phyloP scores from a whole-genome alignment of 2,329 filamentous ascomycete genomes.

The Claviceps sp. region DNA sequence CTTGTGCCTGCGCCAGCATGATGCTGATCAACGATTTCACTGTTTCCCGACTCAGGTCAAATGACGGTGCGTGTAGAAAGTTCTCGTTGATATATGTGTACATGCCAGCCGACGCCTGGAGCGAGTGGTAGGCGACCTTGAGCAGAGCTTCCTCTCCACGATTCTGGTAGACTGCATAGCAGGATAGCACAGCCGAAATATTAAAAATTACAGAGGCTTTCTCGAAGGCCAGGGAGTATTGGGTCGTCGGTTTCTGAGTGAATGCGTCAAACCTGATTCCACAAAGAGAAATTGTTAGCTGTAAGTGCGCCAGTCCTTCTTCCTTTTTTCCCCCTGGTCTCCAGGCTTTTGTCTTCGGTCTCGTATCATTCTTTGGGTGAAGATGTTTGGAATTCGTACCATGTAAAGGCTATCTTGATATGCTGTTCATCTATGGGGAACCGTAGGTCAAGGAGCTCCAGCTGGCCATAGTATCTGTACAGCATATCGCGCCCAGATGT shows the following conservation, averaged over 20 bases:
- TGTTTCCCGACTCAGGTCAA: constrained; percentile 89
- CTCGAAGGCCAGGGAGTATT: constrained; percentile 93
- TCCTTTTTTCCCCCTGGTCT: background rate
- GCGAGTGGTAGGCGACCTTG: constrained; percentile 95
- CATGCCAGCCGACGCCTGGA: constrained; percentile 97
- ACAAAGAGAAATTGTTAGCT: background rate
- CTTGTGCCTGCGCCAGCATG: constrained; percentile 90
- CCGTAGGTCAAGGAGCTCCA: constrained; percentile 83
- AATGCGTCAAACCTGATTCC: constrained; percentile 87
- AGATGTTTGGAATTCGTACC: constrained; percentile 36
- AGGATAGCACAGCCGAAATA: constrained; percentile 91
- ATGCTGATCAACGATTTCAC: constrained; percentile 89
- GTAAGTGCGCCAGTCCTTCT: no score
- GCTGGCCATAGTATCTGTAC: constrained; percentile 94
- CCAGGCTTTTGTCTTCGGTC: no score
- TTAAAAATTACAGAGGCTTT: constrained; percentile 99
- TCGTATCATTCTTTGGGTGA: no score
- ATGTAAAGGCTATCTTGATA: constrained; percentile 98
- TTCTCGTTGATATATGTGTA: constrained; percentile 99
- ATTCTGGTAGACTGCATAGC: constrained; percentile 86
- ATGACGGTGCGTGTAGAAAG: constrained; percentile 91
- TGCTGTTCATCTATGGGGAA: constrained; percentile 98
- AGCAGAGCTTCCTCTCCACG: constrained; percentile 82
- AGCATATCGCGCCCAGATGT: constrained; percentile 84
- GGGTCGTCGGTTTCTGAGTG: constrained; percentile 91